A percentile compares a stretch with the other conserved stretches of the same genome.
These are phyloP conservation scores for Brassica cretica DNA, from an alignment of 345 rosid species.

Conservation along the genomic window DNA sequence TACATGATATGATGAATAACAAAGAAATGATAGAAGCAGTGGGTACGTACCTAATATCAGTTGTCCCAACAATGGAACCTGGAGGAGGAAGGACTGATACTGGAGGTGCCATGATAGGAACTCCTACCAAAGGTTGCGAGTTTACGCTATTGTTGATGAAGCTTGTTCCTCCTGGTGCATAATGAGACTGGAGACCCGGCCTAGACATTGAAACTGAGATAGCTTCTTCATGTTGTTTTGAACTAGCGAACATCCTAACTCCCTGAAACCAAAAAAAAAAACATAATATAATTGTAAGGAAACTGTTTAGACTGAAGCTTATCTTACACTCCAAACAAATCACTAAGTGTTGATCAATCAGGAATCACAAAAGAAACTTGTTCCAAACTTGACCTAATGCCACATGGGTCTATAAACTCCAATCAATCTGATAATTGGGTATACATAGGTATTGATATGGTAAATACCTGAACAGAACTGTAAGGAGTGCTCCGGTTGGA, in stretches of 20 bases:
- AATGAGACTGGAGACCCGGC: slow-evolving; percentile 53
- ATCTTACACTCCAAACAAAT: slow-evolving; percentile 6
- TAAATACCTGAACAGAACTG: slow-evolving; percentile 51
- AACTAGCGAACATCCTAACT: slow-evolving; percentile 50
- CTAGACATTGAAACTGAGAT: slow-evolving; percentile 43
- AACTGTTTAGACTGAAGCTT: slow-evolving; percentile 1
- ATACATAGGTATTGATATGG: neutral
- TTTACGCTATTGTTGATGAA: slow-evolving; percentile 34
- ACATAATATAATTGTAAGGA: neutral
- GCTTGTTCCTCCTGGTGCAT: slow-evolving; percentile 43
- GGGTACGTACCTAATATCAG: slow-evolving; percentile 72
- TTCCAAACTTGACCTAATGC: slow-evolving; percentile 12
- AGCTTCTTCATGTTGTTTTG: slow-evolving; percentile 50
- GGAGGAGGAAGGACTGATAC: slow-evolving; percentile 48
- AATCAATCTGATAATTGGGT: neutral
- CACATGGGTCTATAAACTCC: slow-evolving; percentile 1
- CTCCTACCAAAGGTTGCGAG: slow-evolving; percentile 52
- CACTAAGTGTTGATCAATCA: slow-evolving; percentile 1
- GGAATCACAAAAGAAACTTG: slow-evolving; percentile 3
- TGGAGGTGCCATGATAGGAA: slow-evolving; percentile 54
- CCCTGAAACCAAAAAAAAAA: slow-evolving; percentile 41
- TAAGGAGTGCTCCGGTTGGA: slow-evolving; percentile 48
- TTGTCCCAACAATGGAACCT: slow-evolving; percentile 57
- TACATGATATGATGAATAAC: slow-evolving; percentile 1
- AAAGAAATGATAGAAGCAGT: neutral